Evolutionary conservation across 257 asterid genomes (phyloP), one percentile per base, ranked within the genome.

Genomic region (Lavandula angustifolia): DNA sequence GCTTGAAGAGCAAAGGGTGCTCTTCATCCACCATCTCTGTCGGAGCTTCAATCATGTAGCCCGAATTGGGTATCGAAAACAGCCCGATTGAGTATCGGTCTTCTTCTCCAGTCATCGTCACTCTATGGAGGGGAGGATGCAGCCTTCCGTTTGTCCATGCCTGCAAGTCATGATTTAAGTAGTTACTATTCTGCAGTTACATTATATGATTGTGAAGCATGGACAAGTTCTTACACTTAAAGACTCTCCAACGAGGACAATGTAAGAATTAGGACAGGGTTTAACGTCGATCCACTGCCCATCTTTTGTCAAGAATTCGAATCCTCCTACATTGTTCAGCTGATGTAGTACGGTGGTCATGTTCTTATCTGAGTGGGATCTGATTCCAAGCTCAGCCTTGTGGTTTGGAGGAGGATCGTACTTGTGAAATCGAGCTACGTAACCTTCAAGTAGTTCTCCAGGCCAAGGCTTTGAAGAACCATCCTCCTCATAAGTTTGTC

Each of bases 91-190:
- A 79, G 46, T 80, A 84, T n/a, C 95, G 76, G 41, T 74, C 67
- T 44, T 64, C 70, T 0, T 73, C 67, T n/a, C 88, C 95, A 0
- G 14, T 67, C 82, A 84, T 81, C 74, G 59, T 76, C 5, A 86
- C 85, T 17, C 82, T 66, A 46, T 86, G 95, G 38, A 62, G 13
- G 0, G 88, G 38, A 0, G 88, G 14, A 63, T 82, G 77, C 33
- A 87, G 54, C 41, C 75, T 62, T 0, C 92, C 95, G 11, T 87
- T 87, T 1, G 84, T 78, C 92, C 95, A 87, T 6, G 91, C 95
- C 91, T 86, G 54, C 55, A 67, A 50, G 52, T 7, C 9, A 7
- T 38, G 12, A 38, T 40, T 7, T 8, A 40, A 33, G 4, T 33
- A 33, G 6, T 33, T 33, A 33, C 3, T 33, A 22, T 22, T 22